Conservation (phyloP, 768 basidiomycete genomes). For the Boletus sp. region DNA sequence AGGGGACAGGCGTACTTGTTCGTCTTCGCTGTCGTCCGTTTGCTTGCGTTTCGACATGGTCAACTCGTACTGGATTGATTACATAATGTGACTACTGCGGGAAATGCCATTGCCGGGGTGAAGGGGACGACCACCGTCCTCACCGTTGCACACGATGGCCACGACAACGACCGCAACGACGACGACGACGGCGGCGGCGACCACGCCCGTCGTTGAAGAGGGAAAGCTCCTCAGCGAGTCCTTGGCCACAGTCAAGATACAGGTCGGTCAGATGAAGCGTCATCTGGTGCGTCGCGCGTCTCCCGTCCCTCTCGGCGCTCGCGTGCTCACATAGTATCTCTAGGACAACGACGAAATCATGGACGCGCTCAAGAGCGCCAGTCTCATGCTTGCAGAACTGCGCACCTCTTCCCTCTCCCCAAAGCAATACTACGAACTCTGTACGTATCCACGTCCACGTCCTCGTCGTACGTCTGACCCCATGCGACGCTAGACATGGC, state of each 20-base stretch:
- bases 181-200: conserved; percentile 21
- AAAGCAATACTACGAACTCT: conserved; percentile 99
- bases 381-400: conserved; percentile 95
- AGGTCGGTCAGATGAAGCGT: conserved; percentile 94
- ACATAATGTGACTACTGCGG: conserved; percentile 8
- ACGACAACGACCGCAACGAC: conserved; percentile 17
- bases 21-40: conserved; percentile 36
- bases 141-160: conserved; percentile 21
- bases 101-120: background rate
- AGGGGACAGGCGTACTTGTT: conserved; percentile 42
- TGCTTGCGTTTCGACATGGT: conserved; percentile 58
- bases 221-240: conserved; percentile 85
- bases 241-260: conserved; percentile 81
- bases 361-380: conserved; percentile 97
- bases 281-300: conserved; percentile 62
- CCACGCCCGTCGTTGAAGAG: conserved; percentile 57
- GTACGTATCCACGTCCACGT: conserved; percentile 43
- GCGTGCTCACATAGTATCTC: background rate
- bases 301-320: background rate
- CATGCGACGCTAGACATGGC: conserved; percentile 76
- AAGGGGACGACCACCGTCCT: conserved; percentile 4
- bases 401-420: conserved; percentile 91
- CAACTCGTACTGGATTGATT: conserved; percentile 2
- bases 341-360: conserved; percentile 96
- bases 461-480: background rate